Evolutionary conservation across 2,329 filamentous ascomycete species (phyloP).

Genomic region (Penicillium sp.): DNA sequence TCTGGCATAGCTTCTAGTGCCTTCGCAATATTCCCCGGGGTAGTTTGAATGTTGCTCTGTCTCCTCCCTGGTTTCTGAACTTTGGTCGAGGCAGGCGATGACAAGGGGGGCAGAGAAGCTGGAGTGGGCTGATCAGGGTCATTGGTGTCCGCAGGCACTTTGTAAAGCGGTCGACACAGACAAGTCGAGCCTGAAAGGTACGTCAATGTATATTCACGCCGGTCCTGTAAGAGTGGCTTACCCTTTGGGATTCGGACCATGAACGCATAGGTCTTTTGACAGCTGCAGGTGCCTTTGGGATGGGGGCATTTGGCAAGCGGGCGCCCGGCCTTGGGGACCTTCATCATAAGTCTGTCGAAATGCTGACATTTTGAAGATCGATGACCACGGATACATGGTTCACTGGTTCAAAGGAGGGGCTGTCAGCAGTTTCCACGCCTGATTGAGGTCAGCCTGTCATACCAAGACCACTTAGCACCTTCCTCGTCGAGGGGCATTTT

Average conservation of each 20-base stretch:
- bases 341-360: conserved; percentile 50
- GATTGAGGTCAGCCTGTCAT: conserved; percentile 13
- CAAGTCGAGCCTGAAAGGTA: conserved; percentile 37
- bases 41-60: conserved; percentile 34
- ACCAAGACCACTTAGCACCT: conserved; percentile 49
- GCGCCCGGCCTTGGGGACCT: conserved; percentile 49
- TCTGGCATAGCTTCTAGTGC: conserved; percentile 31
- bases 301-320: conserved; percentile 50
- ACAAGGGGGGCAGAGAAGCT: conserved; percentile 17
- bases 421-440: conserved; percentile 6
- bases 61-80: conserved; percentile 37
- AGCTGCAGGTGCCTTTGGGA: conserved; percentile 43
- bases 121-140: conserved; percentile 16
- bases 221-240: conserved; percentile 13
- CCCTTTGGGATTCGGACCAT: conserved; percentile 48
- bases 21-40: conserved; percentile 36
- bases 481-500: conserved; percentile 47
- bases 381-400: conserved; percentile 50
- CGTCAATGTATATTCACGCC: conserved; percentile 12
- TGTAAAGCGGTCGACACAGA: conserved; percentile 43
- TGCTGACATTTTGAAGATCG: conserved; percentile 51
- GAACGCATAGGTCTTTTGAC: conserved; percentile 42
- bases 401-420: conserved; percentile 29
- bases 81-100: conserved; percentile 31
- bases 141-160: conserved; percentile 27